A percentile compares a stretch with the other conserved stretches of the same genome.
Conservation (phyloP, 169 alveolate species). For the Cystoisospora suis region DNA sequence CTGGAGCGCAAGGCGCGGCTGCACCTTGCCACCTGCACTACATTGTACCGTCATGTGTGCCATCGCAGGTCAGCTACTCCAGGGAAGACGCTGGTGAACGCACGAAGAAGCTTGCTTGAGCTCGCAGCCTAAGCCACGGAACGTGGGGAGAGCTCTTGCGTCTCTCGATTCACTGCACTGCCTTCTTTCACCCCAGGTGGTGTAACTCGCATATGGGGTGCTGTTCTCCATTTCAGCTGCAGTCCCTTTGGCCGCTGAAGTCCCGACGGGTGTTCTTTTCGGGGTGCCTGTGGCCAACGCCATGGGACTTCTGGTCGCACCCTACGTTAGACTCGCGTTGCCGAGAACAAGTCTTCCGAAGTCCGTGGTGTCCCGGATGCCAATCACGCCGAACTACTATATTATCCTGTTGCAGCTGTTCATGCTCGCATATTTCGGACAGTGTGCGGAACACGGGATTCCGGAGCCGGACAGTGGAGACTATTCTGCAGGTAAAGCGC, state of each 20-base stretch:
- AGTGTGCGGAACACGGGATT: too few species aligned
- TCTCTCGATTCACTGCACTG: background rate
- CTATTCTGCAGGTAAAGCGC: too few species aligned
- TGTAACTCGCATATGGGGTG: too few species aligned
- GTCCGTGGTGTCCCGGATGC: background rate
- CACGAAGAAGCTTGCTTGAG: too few species aligned
- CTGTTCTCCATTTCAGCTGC: too few species aligned
- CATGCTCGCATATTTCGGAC: background rate
- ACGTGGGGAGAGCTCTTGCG: too few species aligned
- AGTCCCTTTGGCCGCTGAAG: too few species aligned
- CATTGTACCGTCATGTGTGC: constrained; percentile 7
- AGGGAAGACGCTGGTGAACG: too few species aligned
- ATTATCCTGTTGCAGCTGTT: background rate
- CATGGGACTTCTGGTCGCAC: background rate
- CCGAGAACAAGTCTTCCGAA: constrained; percentile 18
- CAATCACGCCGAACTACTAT: constrained; percentile 18
- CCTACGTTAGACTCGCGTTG: background rate
- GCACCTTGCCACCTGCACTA: background rate
- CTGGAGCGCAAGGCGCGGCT: background rate
- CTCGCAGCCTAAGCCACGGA: too few species aligned
- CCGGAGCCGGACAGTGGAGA: too few species aligned
- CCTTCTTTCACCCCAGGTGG: too few species aligned
- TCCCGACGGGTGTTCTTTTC: background rate
- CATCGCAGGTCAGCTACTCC: background rate
- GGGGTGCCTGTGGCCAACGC: constrained; percentile 12